Conservation (phyloP, 192 early-diverging fungal species). For the Backusella sp. region DNA sequence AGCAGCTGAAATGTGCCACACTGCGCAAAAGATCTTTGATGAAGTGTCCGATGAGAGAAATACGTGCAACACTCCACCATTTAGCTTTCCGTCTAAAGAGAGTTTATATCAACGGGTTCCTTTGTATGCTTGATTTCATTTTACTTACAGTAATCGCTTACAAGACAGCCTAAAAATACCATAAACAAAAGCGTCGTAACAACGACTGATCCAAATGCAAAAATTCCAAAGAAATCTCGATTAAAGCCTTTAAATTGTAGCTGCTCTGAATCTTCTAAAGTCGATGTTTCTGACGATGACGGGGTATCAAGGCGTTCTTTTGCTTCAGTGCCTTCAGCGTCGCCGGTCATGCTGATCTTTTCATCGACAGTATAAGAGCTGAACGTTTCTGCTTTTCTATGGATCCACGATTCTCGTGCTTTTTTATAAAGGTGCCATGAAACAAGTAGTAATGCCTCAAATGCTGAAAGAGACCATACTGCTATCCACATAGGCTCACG, state of each 20-base stretch:
- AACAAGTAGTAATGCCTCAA: constrained; percentile 41
- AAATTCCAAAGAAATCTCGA: constrained; percentile 50
- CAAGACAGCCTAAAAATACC: constrained; percentile 59
- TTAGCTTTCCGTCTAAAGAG: constrained; percentile 49
- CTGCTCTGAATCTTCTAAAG: constrained; percentile 26
- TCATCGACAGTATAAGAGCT: neutral
- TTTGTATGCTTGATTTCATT: neutral
- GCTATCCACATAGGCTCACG: constrained; percentile 52
- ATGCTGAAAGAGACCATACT: constrained; percentile 45
- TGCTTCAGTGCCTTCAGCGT: neutral
- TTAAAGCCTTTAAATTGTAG: constrained; percentile 65
- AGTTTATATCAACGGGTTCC: neutral
- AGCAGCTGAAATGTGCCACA: constrained; percentile 69
- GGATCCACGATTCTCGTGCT: constrained; percentile 13
- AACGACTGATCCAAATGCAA: constrained; percentile 46
- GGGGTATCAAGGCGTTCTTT: neutral
- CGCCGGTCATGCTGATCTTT: neutral
- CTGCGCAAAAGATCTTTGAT: constrained; percentile 62
- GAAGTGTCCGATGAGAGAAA: constrained; percentile 63
- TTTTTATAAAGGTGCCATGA: constrained; percentile 56
- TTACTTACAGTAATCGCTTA: constrained; percentile 70
- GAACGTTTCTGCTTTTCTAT: neutral
- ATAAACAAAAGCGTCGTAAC: constrained; percentile 61
- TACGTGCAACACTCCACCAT: constrained; percentile 48
- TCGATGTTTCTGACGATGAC: neutral